Percentiles rank a stretch among this genome's conserved stretches.
Conservation (phyloP, 371 early-diverging fungal species). For the Basidiobolus meristosporus region DNA sequence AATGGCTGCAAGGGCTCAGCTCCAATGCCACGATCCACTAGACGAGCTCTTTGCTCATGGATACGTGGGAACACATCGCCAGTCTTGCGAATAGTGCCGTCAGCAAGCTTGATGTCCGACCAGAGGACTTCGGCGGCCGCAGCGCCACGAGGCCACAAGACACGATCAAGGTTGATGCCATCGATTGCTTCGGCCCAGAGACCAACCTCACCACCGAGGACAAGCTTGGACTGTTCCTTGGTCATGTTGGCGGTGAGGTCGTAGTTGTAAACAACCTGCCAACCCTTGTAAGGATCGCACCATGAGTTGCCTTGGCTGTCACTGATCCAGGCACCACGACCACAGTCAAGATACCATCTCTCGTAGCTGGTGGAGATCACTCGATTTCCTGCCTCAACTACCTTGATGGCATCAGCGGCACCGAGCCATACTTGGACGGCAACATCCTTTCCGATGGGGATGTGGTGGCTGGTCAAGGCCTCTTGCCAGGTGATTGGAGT, state of each 20-base stretch:
- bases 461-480: conserved; percentile 19
- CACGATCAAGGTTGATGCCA: conserved; percentile 25
- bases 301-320: conserved; percentile 48
- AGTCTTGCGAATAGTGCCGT: conserved; percentile 26
- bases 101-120: conserved; percentile 39
- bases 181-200: conserved; percentile 63
- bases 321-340: conserved; percentile 42
- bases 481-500: conserved; percentile 31
- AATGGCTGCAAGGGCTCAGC: conserved; percentile 48
- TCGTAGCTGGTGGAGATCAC: conserved; percentile 26
- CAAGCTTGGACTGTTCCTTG: no score
- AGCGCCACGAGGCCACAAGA: conserved; percentile 52
- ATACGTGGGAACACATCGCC: conserved; percentile 44
- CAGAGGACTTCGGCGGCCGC: conserved; percentile 55
- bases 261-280: conserved; percentile 59
- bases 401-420: conserved; percentile 18
- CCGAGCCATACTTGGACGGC: conserved; percentile 36
- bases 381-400: conserved; percentile 24
- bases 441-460: conserved; percentile 15
- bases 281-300: conserved; percentile 65
- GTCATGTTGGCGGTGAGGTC: conserved; percentile 17
- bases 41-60: conserved; percentile 48
- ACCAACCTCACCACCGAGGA: conserved; percentile 36
- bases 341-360: conserved; percentile 53
- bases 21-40: conserved; percentile 38